Evolutionary conservation across 2,329 filamentous ascomycete genomes (phyloP).

Genomic region (Aspergillaceae sp.): DNA sequence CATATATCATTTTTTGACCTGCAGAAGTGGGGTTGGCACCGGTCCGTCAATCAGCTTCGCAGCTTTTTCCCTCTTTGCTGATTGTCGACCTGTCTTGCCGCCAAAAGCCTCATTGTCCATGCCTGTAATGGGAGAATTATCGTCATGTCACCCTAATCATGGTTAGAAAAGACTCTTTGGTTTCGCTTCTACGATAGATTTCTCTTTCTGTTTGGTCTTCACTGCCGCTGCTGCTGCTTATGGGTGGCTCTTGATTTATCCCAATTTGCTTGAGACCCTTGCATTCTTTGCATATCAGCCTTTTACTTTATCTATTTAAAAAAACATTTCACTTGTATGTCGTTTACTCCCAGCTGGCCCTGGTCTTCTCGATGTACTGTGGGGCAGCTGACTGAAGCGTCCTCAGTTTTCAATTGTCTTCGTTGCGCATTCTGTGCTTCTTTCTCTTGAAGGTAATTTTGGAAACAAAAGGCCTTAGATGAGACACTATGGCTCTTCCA

Average conservation of each 20-base stretch:
- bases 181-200: not conserved
- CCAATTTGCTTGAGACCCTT: not conserved
- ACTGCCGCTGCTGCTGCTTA: not conserved
- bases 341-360: not conserved
- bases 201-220: not conserved
- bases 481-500: constrained; percentile 5
- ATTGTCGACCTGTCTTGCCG: not conserved
- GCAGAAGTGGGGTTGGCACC: not conserved
- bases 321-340: not conserved
- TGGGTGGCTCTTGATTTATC: not conserved
- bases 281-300: not conserved
- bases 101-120: not conserved
- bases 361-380: not conserved
- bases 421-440: not conserved
- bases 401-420: not conserved
- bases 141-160: constrained; percentile 5
- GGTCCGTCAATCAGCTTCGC: not conserved
- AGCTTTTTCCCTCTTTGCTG: not conserved
- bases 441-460: not conserved
- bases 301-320: not conserved
- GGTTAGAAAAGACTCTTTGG: constrained; percentile 1
- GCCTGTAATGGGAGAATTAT: constrained; percentile 5
- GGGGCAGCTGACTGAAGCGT: not conserved
- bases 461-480: not conserved
- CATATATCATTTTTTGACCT: not conserved